Evolutionary conservation across 129 eudicot species (phyloP), one percentile per base, ranked within the genome.

Genomic region (Rutidosis leptorrhynchoides): DNA sequence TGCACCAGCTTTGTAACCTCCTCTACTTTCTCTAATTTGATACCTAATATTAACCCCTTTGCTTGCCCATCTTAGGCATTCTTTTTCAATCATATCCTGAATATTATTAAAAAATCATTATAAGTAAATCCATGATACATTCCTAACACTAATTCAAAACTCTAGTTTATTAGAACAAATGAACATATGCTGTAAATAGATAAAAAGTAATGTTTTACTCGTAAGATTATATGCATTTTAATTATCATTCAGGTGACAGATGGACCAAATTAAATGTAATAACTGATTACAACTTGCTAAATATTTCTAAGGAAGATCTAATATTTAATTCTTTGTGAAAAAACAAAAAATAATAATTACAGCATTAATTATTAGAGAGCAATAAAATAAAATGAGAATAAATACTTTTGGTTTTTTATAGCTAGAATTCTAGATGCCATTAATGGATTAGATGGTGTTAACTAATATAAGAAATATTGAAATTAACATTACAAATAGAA

Each of bases 1-100:
- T 4, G 99, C 99, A 35, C 99, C 99, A 3, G 99, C 99, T 37
- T 93, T 93, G 81, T 93, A 93, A 45, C 99, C 99, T 20, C 90
- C 99, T 48, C 99, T 79, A 17, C 45, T 80, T 74, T 93, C 96
- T 77, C 99, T 89, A 60, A 93, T 86, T 80, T 93, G 99, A 67
- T 93, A 93, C 61, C 62, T 80, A 3, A 89, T 86, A 71, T 93
- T 89, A n/a, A 93, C 68, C 32, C 98, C 98, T 81, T 88, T 93
- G 89, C 87, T 84, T 71, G 96, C 98, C 98, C 98, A 93, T 57
- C 99, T 89, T 59, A 70, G 75, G 70, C 99, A 93, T 73, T 93
- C 99, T 80, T 72, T 84, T 85, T 93, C 99, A 58, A 93, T 87
- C 90, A 93, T 80, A 17, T 86, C 99, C 99, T 91, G 45, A 78